These are phyloP conservation scores for Theileria parva DNA, from an alignment of 169 alveolate species.

Conservation along the genomic window DNA sequence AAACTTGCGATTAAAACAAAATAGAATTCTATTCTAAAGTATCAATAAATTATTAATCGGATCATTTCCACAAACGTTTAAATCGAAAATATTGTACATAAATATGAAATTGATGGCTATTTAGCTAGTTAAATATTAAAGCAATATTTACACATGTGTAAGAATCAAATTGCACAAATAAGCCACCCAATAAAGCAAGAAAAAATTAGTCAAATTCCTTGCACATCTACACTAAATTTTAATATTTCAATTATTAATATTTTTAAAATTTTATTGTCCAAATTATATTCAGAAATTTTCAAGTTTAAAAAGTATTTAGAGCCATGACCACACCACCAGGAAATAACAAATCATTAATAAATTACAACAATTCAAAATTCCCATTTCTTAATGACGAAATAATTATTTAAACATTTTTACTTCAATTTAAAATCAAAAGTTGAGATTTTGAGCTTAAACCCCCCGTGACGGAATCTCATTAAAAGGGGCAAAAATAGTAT, in stretches of 20 bases:
- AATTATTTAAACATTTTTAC: too few relatives aligned
- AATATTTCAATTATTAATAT: background rate
- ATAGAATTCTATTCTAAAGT: background rate
- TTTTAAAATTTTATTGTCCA: too few relatives aligned
- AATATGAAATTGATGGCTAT: too few relatives aligned
- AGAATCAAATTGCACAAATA: slow-evolving; percentile 14
- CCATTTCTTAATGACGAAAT: too few relatives aligned
- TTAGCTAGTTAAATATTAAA: background rate
- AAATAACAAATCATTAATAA: too few relatives aligned
- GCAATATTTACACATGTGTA: background rate
- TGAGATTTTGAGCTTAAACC: background rate
- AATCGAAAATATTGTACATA: background rate
- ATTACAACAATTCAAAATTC: background rate
- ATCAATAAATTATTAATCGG: background rate
- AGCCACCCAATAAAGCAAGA: background rate
- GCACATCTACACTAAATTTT: background rate
- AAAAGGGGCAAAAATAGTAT: too few relatives aligned
- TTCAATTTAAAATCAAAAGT: background rate
- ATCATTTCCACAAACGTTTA: background rate
- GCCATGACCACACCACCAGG: background rate
- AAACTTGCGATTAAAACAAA: background rate
- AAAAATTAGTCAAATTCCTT: background rate
- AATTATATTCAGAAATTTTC: too few relatives aligned
- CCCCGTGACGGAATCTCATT: background rate
- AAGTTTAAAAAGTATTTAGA: background rate